Percentiles rank a stretch among this genome's conserved stretches.
Conservation (phyloP, 805 yeast species). For the Candida ulmi region DNA sequence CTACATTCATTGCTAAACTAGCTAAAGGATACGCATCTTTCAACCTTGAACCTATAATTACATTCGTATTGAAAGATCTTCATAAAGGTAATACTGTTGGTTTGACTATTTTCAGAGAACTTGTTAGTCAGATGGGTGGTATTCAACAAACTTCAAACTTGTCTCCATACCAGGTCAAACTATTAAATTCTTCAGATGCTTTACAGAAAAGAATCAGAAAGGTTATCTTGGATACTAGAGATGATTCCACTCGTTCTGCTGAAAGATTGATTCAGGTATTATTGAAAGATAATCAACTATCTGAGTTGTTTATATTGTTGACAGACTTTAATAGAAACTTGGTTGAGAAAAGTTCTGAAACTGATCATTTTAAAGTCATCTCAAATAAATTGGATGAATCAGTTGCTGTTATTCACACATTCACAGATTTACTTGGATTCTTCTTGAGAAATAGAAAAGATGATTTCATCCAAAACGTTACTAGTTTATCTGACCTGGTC, state of each 20-base stretch:
- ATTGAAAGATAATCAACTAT: conserved; percentile 35
- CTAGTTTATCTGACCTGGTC: conserved; percentile 36
- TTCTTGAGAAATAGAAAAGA: conserved; percentile 32
- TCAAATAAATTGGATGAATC: conserved; percentile 72
- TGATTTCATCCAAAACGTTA: conserved; percentile 29
- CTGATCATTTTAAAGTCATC: conserved; percentile 61
- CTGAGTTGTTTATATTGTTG: conserved; percentile 64
- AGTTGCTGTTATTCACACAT: conserved; percentile 59
- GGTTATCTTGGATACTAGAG: conserved; percentile 50
- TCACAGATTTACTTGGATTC: conserved; percentile 50
- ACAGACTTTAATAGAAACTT: conserved; percentile 41
- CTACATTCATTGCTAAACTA: conserved; percentile 72
- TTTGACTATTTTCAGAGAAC: conserved; percentile 58
- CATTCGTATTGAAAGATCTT: conserved; percentile 56
- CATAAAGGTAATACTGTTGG: conserved; percentile 55
- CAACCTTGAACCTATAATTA: conserved; percentile 57
- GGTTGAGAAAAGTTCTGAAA: conserved; percentile 26
- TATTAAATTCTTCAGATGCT: conserved; percentile 59
- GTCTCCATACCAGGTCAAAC: conserved; percentile 56
- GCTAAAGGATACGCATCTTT: conserved; percentile 49
- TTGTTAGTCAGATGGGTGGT: conserved; percentile 73
- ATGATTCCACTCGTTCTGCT: conserved; percentile 41
- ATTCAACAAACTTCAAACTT: conserved; percentile 64
- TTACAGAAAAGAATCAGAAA: conserved; percentile 49
- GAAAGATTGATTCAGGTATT: conserved; percentile 42